Evolutionary conservation across 2,329 filamentous ascomycete genomes (phyloP), one percentile per base, ranked within the genome.

Genomic region (Samsoniella hepiali): DNA sequence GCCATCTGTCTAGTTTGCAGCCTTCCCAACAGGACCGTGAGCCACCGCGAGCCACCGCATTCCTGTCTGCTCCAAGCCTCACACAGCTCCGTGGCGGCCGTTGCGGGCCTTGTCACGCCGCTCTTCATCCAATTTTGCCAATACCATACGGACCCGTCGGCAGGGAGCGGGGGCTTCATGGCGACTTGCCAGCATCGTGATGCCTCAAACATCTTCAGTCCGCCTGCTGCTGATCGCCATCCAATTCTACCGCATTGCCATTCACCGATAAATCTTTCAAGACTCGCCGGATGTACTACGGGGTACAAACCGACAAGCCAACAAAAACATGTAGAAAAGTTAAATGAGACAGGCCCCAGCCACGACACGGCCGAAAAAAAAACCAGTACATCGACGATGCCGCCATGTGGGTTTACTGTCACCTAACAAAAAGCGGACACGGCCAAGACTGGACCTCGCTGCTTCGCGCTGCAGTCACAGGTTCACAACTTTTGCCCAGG

Each of bases 381-480:
- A 56, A 44, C 22, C 22, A 57, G 47, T n/a, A 62, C 58, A 62
- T 62, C 58, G 58, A 45, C 58, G 58, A 62, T 62, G 58, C 58
- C 50, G 40, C 40, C 58, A 61, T 61, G 58, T 61, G 58, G 50
- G 49, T 38, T 54, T 42, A 9, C 50, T 38, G 49, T 61, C 58
- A 47, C 58, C 50, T 36, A 36, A 47, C 45, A 34, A 58, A 60
- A 45, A n/a, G 22, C 22, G 58, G 34, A 59, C 57, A 51, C 58
- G 58, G 58, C 58, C 58, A 44, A 60, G 53, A 53, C n/a, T 60
- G 58, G 58, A 55, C 40, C 58, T 51, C 32, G 32, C 38, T 22
- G 51, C 40, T 47, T 32, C 55, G 31, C 31, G 17, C 31, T 58
- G 55, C 44, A 31, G 55, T 58, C 55, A 47, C 31, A 10, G 32